Percentiles rank a stretch among this genome's conserved stretches.
Conservation (phyloP, 441 rosid genomes). For the Aleurites moluccanus region DNA sequence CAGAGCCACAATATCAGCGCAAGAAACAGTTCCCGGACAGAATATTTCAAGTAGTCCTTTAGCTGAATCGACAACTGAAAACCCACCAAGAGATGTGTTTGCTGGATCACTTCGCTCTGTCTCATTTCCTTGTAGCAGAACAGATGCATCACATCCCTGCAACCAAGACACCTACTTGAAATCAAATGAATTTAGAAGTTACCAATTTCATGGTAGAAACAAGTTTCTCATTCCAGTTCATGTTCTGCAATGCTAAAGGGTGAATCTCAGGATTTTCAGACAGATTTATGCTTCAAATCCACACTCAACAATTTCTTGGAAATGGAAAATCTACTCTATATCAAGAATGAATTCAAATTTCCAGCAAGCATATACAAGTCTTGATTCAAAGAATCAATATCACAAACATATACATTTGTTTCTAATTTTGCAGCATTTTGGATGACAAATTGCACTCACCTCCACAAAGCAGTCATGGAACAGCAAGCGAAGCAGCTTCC, state of each 20-base stretch:
- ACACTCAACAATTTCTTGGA: not conserved
- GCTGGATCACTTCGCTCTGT: constrained; percentile 50
- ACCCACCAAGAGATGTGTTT: constrained; percentile 62
- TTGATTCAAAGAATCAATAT: not conserved
- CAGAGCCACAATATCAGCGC: constrained; percentile 71
- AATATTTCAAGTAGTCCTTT: constrained; percentile 52
- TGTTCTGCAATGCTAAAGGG: not conserved
- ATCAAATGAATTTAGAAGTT: not conserved
- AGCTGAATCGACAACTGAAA: constrained; percentile 52
- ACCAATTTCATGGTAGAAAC: not conserved
- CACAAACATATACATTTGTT: too few relatives aligned
- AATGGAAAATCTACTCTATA: too few relatives aligned
- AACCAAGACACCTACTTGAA: not conserved
- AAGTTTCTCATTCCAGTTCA: not conserved
- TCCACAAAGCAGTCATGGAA: constrained; percentile 87
- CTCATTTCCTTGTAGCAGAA: constrained; percentile 44
- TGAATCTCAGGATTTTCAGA: too few relatives aligned
- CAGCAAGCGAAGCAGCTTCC: constrained; percentile 63
- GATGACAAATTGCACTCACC: constrained; percentile 44
- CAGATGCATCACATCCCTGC: constrained; percentile 87
- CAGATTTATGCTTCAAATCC: not conserved
- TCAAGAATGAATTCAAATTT: not conserved
- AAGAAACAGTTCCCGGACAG: constrained; percentile 74
- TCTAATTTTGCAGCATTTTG: not conserved
- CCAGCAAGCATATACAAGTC: not conserved